Evolutionary conservation across 2,329 filamentous ascomycete species (phyloP).

Genomic region (Penicillium sp.): DNA sequence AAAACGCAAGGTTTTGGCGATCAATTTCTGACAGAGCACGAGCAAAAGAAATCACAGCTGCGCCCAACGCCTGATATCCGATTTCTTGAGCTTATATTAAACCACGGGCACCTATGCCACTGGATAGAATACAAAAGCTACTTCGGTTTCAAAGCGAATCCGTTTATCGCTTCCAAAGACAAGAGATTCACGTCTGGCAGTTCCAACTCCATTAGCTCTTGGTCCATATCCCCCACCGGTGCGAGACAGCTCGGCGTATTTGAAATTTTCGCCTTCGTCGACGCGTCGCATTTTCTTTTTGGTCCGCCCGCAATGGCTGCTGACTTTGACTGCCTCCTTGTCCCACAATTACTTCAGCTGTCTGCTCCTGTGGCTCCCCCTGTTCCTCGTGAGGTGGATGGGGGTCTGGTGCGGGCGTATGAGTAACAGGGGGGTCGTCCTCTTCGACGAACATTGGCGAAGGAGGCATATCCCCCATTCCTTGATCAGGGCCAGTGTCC

Average conservation of each 20-base stretch:
- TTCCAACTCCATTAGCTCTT: background rate
- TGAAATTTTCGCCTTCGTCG: conserved; percentile 6
- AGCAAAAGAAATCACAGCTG: no score
- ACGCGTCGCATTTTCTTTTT: conserved; percentile 2
- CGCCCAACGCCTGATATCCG: no score
- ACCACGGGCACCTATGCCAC: no score
- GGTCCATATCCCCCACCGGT: background rate
- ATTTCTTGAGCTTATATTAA: no score
- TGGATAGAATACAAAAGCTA: background rate
- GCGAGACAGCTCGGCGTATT: background rate
- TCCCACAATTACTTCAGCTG: no score
- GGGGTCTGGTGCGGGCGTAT: no score
- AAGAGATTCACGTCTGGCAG: no score
- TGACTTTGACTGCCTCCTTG: background rate
- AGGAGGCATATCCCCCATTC: background rate
- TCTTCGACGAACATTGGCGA: background rate
- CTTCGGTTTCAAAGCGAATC: conserved; percentile 7
- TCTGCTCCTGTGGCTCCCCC: no score
- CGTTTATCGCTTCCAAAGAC: background rate
- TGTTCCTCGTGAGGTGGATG: no score
- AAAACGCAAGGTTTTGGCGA: no score
- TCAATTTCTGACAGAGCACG: no score
- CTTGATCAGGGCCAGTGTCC: background rate
- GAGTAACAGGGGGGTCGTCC: no score
- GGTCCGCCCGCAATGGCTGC: background rate